These are phyloP conservation scores for Trypanosoma boissoni DNA, from an alignment of 208 protist genomes.

Conservation along the genomic window DNA sequence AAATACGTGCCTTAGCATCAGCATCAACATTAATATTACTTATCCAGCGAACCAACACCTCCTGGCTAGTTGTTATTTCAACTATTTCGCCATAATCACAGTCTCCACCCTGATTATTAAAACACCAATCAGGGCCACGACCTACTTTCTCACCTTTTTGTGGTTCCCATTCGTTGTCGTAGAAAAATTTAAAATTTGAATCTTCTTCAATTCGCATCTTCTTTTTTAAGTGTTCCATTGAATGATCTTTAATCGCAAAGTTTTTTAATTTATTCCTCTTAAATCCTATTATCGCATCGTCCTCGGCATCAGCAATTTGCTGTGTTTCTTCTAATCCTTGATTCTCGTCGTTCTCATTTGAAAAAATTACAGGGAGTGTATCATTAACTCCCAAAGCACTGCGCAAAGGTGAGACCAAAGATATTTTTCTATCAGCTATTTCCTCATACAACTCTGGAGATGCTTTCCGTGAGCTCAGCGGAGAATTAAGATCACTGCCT, in stretches of 20 bases:
- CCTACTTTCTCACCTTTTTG: constrained; percentile 65
- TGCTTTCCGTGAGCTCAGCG: constrained; percentile 23
- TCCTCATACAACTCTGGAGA: constrained; percentile 23
- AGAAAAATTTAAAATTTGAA: not conserved
- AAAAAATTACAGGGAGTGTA: not conserved
- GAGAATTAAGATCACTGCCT: constrained; percentile 28
- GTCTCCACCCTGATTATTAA: constrained; percentile 48
- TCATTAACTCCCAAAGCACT: not conserved
- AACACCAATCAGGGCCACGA: constrained; percentile 67
- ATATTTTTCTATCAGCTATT: not conserved
- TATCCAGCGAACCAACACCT: constrained; percentile 73
- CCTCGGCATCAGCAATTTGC: too few relatives aligned
- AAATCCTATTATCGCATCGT: too few relatives aligned
- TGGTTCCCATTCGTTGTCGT: constrained; percentile 42
- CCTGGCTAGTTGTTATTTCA: constrained; percentile 42
- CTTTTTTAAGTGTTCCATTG: not conserved
- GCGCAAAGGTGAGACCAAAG: not conserved
- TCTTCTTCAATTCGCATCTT: constrained; percentile 11
- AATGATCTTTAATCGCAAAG: not conserved
- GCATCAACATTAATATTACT: constrained; percentile 40
- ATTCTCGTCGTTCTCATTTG: too few relatives aligned
- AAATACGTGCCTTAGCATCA: constrained; percentile 32
- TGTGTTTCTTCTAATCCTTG: too few relatives aligned
- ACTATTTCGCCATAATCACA: constrained; percentile 78
- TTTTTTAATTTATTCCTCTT: constrained; percentile 1